These are phyloP conservation scores for Plectosphaerella plurivora DNA, from an alignment of 2,329 filamentous ascomycete genomes.

Conservation along the genomic window DNA sequence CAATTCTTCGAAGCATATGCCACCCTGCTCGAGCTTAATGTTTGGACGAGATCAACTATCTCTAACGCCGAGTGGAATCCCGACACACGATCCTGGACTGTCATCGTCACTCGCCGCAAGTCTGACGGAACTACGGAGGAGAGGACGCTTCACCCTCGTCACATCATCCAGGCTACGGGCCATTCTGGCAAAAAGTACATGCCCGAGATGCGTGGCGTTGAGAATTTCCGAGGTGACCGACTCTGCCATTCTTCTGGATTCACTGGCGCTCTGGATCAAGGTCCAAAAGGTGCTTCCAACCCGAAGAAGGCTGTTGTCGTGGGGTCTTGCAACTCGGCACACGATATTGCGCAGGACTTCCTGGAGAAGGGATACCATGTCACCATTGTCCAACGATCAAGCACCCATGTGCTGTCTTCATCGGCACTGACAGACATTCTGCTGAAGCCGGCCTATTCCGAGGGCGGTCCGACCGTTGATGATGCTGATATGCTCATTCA, in stretches of 20 bases:
- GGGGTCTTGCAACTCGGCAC: conserved; percentile 64
- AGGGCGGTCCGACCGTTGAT: conserved; percentile 55
- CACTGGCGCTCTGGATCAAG: conserved; percentile 42
- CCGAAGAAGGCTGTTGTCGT: conserved; percentile 62
- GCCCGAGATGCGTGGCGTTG: conserved; percentile 47
- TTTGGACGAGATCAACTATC: conserved; percentile 52
- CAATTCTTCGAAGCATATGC: conserved; percentile 63
- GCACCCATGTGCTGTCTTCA: conserved; percentile 59
- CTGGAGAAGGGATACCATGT: conserved; percentile 63
- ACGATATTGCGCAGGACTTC: conserved; percentile 67
- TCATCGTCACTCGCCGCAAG: conserved; percentile 43
- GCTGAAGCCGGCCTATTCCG: conserved; percentile 45
- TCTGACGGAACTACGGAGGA: conserved; percentile 40
- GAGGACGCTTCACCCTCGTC: conserved; percentile 54
- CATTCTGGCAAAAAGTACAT: conserved; percentile 62
- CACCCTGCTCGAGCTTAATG: conserved; percentile 56
- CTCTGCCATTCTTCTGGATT: conserved; percentile 57
- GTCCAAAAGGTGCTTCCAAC: conserved; percentile 32
- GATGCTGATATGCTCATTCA: conserved; percentile 62
- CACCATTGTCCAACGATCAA: conserved; percentile 66
- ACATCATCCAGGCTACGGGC: conserved; percentile 64
- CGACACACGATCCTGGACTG: conserved; percentile 45
- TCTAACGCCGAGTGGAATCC: conserved; percentile 42
- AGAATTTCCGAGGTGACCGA: conserved; percentile 50
- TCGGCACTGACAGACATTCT: conserved; percentile 46